Evolutionary conservation across 768 basidiomycete species (phyloP), one percentile per base, ranked within the genome.

Genomic region (Hirschioporus abietinus): DNA sequence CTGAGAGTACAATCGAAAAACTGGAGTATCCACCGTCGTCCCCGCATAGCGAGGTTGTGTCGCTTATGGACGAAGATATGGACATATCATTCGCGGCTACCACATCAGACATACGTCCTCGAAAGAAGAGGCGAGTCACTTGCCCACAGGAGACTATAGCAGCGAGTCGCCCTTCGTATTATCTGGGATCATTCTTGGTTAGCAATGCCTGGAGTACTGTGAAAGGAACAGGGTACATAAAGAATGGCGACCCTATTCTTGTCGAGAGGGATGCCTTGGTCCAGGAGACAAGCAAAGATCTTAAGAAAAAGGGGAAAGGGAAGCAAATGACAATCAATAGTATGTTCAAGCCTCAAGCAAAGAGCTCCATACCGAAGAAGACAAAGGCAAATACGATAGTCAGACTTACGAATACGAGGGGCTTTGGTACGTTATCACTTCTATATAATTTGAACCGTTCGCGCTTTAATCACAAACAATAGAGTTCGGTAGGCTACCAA

Each of bases 401-500:
- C 30, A 84, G 90, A 18, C 76, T 93, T 24, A 80, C 86, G 0
- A 92, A 90, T 69, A 77, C 71, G 30, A 79, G 83, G 36, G 90
- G 90, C 1, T 88, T 87, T 66, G 90, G 91, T 92, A 68, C 42
- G 79, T 68, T 15, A 20, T 12, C 27, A 24, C 25, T 12, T 61
- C 34, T 20, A 20, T 9, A 18, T 20, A 30, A 20, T 18, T 34
- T 63, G 24, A 36, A 15, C 30, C 30, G 8, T 30, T 62, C 24
- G 26, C 36, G n/a, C 63, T 35, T 26, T 68, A 20, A 71, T 66
- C 27, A 4, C 57, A 12, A 20, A 23, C 58, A 1, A 26, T 73
- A 91, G 92, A 93, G 71, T 90, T 95, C 70, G 93, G 91, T 10
- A 81, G 93, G 26, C 75, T 95, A 27, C 87, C 90, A 0, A 87